Conservation (phyloP, 176 grass and related monocot species). For the Hyparrhenia diplandra region DNA sequence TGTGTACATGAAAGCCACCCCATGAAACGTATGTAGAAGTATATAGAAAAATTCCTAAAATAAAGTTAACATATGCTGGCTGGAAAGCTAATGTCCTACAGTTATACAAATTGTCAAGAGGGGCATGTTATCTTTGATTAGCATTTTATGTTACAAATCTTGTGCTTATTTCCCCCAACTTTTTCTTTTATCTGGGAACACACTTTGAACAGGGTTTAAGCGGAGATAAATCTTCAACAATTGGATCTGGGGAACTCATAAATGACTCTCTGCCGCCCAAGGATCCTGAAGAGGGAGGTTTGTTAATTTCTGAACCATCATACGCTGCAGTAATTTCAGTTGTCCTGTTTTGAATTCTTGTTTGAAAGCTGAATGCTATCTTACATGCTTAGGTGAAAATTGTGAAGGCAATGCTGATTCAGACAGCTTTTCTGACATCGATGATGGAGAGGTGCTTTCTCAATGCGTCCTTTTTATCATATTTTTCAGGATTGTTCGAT, state of each 20-base stretch:
- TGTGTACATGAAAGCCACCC: background rate
- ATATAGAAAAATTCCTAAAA: background rate
- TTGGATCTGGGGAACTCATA: conserved; percentile 24
- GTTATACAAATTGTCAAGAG: background rate
- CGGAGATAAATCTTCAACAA: background rate
- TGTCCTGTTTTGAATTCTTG: background rate
- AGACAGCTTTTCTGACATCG: conserved; percentile 82
- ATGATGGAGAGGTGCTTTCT: conserved; percentile 74
- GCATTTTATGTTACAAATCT: background rate
- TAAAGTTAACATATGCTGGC: background rate
- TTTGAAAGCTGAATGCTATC: conserved; percentile 37
- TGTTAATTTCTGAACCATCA: conserved; percentile 11
- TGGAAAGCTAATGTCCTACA: background rate
- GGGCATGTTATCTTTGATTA: background rate
- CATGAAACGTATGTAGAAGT: too few relatives aligned
- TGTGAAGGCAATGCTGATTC: conserved; percentile 38
- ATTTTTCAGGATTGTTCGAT: conserved; percentile 14
- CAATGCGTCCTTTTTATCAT: background rate
- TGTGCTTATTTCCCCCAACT: background rate
- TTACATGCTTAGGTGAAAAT: conserved; percentile 44
- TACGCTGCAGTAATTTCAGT: conserved; percentile 13
- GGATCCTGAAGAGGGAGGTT: conserved; percentile 47
- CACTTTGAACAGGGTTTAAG: conserved; percentile 9
- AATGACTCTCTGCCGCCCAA: conserved; percentile 31
- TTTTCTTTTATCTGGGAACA: background rate